A percentile compares a stretch with the other conserved stretches of the same genome.
phyloP scores from a whole-genome alignment of 2,329 filamentous ascomycete species.

The Elsinoe necatrix region DNA sequence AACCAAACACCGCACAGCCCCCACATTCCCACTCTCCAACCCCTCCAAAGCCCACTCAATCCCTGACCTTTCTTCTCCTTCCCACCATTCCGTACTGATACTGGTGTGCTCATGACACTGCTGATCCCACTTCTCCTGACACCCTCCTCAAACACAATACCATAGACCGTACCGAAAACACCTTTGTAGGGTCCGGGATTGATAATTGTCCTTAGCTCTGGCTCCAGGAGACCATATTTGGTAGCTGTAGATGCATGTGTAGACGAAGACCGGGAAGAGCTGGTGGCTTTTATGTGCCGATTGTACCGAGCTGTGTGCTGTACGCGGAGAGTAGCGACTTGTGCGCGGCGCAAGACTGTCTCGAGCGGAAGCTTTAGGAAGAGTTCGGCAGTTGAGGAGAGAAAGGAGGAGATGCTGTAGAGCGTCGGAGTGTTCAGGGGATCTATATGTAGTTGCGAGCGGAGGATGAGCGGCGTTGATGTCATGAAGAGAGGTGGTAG shows the following conservation, averaged over 20 bases:
- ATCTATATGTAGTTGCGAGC: slow-evolving; percentile 76
- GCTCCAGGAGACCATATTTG: slow-evolving; percentile 25
- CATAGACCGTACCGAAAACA: slow-evolving; percentile 85
- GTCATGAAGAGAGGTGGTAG: slow-evolving; percentile 75
- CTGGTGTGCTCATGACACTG: slow-evolving; percentile 5
- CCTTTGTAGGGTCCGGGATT: slow-evolving; percentile 73
- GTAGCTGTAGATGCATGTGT: slow-evolving; percentile 15
- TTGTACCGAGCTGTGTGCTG: slow-evolving; percentile 16
- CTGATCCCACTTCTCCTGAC: slow-evolving; percentile 28
- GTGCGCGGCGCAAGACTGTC: slow-evolving; percentile 80
- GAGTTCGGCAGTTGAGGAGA: slow-evolving; percentile 69
- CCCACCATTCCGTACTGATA: slow-evolving; percentile 1
- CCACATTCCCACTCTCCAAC: slow-evolving; percentile 73
- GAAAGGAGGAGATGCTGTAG: slow-evolving; percentile 75
- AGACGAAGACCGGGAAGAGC: slow-evolving; percentile 39
- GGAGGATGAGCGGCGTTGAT: slow-evolving; percentile 75
- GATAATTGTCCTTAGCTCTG: slow-evolving; percentile 61
- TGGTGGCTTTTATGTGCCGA: slow-evolving; percentile 31
- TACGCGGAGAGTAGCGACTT: slow-evolving; percentile 59
- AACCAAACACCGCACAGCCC: slow-evolving; percentile 67
- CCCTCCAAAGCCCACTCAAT: slow-evolving; percentile 58
- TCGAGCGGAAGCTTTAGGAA: slow-evolving; percentile 84
- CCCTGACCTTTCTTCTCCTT: slow-evolving; percentile 53
- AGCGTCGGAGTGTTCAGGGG: slow-evolving; percentile 69
- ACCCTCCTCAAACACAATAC: slow-evolving; percentile 77